Conservation (phyloP, 768 basidiomycete genomes). For the Glaciozyma martinii region DNA sequence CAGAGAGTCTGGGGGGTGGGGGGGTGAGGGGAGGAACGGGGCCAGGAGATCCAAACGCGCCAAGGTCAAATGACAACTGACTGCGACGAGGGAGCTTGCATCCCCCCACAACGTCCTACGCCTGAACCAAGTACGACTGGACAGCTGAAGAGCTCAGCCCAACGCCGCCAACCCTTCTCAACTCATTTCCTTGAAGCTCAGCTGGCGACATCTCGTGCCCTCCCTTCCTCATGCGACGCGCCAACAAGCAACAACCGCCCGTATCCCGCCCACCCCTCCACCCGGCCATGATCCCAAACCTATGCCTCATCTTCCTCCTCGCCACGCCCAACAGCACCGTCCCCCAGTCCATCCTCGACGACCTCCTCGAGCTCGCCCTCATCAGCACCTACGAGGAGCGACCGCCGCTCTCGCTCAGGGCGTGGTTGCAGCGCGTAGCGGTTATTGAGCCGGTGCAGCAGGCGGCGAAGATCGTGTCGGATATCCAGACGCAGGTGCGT, state of each 20-base stretch:
- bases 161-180: no score
- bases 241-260: not conserved
- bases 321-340: constrained; percentile 47
- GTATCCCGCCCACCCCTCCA: not conserved
- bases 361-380: constrained; percentile 62
- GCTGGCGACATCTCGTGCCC: no score
- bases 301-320: constrained; percentile 45
- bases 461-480: not conserved
- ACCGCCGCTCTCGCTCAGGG: not conserved
- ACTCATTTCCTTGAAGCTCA: no score
- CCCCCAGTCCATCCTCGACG: constrained; percentile 45
- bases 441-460: not conserved
- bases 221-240: no score
- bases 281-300: not conserved
- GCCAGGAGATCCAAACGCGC: no score
- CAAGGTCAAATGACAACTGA: no score
- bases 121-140: no score
- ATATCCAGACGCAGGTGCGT: constrained; percentile 1
- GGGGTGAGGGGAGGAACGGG: no score
- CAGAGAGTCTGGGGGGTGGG: no score
- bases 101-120: no score
- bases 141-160: no score
- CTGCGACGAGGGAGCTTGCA: no score
- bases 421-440: not conserved
- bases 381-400: constrained; percentile 72